Evolutionary conservation across 2,329 filamentous ascomycete species (phyloP), one percentile per base, ranked within the genome.

Genomic region (Periconia sp.): DNA sequence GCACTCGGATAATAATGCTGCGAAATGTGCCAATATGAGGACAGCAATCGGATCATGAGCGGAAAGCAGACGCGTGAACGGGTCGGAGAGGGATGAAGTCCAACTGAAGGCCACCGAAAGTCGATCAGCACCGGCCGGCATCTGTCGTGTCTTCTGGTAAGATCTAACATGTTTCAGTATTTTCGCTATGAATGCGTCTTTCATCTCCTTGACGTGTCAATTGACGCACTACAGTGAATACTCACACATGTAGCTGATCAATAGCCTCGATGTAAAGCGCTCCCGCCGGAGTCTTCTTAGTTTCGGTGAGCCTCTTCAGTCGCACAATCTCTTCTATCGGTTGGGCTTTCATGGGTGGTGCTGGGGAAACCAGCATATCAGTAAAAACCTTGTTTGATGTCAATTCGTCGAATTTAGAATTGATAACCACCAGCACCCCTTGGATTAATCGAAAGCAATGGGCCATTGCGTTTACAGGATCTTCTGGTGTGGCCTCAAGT

Each of bases 361-460:
- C 49, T 15, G 46, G 53, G 17, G 60, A 52, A 1, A 58, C 57
- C 3, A 61, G 49, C 27, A 63, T 54, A 10, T 56, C 55, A 2
- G 48, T 51, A 46, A 66, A 63, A 2, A 61, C 47, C 9, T 45
- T 47, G n/a, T 49, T 66, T 13, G 59, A 53, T 41, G 60, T 62
- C 7, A 69, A 56, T 18, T 55, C 49, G 1, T 60, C 46, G 60
- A 61, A 66, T 35, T 65, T 57, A 13, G 63, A 58, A n/a, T 59
- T 48, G 6, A 67, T 55, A 8, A 70, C 66, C 17, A 68, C 49
- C 37, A 57, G 59, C 40, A 70, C 64, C 13, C 67, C 67, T 30
- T 64, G 62, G 1, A 68, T 50, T 0, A 70, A 49, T 48, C 65
- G 62, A 50, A 70, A 67, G 50, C 66, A 67, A 41, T 70, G 67